Evolutionary conservation across 2,329 filamentous ascomycete genomes (phyloP).

Genomic region (Allantophomopsis cytisporea): DNA sequence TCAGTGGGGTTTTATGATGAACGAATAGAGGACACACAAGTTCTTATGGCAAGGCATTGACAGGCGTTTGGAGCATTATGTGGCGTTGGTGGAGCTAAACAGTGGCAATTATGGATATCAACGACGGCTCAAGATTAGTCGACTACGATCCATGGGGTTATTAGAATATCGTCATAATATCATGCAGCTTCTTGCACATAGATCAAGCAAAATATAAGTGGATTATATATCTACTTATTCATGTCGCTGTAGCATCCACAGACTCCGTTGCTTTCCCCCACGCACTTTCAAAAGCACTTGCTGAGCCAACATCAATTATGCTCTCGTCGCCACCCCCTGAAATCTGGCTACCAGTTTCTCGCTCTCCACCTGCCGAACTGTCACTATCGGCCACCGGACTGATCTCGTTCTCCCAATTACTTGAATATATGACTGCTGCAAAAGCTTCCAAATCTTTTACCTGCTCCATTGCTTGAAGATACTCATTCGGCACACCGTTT

Average conservation of each 20-base stretch:
- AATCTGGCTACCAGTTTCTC: constrained; percentile 7
- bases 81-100: neutral
- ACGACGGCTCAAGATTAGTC: no score
- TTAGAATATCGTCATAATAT: no score
- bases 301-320: constrained; percentile 35
- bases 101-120: no score
- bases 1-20: constrained; percentile 44
- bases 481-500: constrained; percentile 59
- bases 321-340: constrained; percentile 28
- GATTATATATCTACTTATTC: neutral
- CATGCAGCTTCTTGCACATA: no score
- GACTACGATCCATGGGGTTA: no score
- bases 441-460: constrained; percentile 71
- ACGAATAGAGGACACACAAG: neutral
- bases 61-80: constrained; percentile 7
- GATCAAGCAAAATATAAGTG: no score
- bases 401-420: constrained; percentile 64
- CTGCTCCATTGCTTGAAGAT: constrained; percentile 61
- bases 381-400: constrained; percentile 16
- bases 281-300: constrained; percentile 47
- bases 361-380: constrained; percentile 5
- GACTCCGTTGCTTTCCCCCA: constrained; percentile 51
- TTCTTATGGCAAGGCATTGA: constrained; percentile 4
- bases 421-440: constrained; percentile 76
- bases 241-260: constrained; percentile 4